Evolutionary conservation across 2,329 filamentous ascomycete genomes (phyloP).

Genomic region (Cryphonectria nitschkei): DNA sequence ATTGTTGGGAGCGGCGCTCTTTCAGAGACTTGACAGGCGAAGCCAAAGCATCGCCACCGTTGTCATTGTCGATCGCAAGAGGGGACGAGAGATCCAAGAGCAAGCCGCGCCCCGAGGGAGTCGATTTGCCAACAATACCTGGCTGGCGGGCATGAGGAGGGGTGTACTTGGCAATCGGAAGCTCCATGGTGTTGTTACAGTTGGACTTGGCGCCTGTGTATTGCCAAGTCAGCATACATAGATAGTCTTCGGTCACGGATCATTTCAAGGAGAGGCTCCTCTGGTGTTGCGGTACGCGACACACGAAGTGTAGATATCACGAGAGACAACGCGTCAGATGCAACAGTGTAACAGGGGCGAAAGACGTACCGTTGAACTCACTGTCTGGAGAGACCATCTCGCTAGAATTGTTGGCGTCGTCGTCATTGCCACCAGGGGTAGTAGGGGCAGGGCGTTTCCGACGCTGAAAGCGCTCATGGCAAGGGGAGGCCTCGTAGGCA

Average conservation of each 20-base stretch:
- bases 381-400: slow-evolving; percentile 3
- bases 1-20: slow-evolving; percentile 18
- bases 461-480: slow-evolving; percentile 23
- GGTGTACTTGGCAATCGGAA: slow-evolving; percentile 16
- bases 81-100: neutral
- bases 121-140: neutral
- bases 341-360: neutral
- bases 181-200: slow-evolving; percentile 6
- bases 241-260: neutral
- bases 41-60: slow-evolving; percentile 21
- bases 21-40: slow-evolving; percentile 15
- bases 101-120: neutral
- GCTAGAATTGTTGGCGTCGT: slow-evolving; percentile 20
- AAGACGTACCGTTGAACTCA: slow-evolving; percentile 18
- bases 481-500: slow-evolving; percentile 19
- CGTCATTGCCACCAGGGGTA: slow-evolving; percentile 8
- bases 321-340: neutral
- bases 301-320: neutral
- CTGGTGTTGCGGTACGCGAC: neutral
- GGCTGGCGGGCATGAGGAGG: slow-evolving; percentile 19
- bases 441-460: slow-evolving; percentile 9
- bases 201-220: slow-evolving; percentile 23
- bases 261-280: neutral
- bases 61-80: slow-evolving; percentile 1
- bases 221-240: neutral